These are phyloP conservation scores for Acanthochlamys bracteata DNA, from an alignment of 106 monocot genomes.

Conservation along the genomic window DNA sequence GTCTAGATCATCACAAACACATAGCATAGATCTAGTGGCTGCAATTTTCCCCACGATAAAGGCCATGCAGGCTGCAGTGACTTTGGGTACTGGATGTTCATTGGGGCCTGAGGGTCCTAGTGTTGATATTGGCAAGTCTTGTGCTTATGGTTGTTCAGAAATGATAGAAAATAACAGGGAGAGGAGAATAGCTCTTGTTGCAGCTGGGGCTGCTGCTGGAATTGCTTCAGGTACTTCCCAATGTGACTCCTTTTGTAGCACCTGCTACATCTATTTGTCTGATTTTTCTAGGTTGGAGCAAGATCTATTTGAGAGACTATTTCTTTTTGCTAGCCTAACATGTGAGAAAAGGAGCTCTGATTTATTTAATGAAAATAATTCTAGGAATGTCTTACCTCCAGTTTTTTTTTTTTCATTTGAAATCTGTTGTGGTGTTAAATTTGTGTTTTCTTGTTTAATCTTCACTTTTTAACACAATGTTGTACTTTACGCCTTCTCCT, in stretches of 20 bases:
- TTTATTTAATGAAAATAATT: too few relatives aligned
- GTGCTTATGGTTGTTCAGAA: constrained; percentile 94
- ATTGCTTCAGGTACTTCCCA: constrained; percentile 84
- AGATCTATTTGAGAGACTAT: too few relatives aligned
- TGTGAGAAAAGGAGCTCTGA: too few relatives aligned
- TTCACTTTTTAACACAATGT: too few relatives aligned
- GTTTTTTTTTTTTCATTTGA: too few relatives aligned
- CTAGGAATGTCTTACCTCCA: too few relatives aligned
- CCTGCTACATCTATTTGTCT: background rate
- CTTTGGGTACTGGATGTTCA: constrained; percentile 98
- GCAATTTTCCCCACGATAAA: constrained; percentile 89
- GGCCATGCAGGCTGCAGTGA: constrained; percentile 94
- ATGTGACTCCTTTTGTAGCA: background rate
- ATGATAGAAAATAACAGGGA: constrained; percentile 99
- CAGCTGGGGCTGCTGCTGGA: constrained; percentile 98
- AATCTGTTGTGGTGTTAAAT: too few relatives aligned
- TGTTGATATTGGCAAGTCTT: constrained; percentile 98
- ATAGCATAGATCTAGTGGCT: constrained; percentile 56
- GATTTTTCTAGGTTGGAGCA: too few relatives aligned
- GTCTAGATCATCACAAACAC: constrained; percentile 58
- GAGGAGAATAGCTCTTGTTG: constrained; percentile 93
- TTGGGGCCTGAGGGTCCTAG: constrained; percentile 98
- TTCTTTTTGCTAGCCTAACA: too few relatives aligned
- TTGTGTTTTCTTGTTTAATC: too few relatives aligned
- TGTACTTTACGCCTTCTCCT: background rate